Percentiles rank a stretch among this genome's conserved stretches.
Evolutionary conservation across 495 filamentous ascomycete species (phyloP).

Genomic region (Mytilinidion resinicola): DNA sequence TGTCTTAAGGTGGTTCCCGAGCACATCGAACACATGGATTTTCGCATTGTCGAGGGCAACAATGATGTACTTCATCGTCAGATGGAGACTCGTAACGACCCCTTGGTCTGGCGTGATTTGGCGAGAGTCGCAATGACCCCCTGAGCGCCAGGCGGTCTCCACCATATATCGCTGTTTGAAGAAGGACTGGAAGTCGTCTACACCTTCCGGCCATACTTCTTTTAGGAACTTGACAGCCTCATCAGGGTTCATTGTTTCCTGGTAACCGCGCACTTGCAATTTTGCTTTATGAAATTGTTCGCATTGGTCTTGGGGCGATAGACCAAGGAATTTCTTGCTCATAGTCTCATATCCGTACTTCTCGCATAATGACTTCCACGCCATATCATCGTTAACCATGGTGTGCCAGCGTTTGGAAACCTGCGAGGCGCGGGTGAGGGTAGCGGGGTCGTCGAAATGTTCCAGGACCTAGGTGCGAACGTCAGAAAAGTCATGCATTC

Average conservation of each 20-base stretch:
- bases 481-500: background rate
- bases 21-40: constrained; percentile 94
- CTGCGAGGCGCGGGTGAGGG: constrained; percentile 84
- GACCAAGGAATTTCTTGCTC: constrained; percentile 39
- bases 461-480: constrained; percentile 19
- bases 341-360: constrained; percentile 79
- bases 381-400: constrained; percentile 88
- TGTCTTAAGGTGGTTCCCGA: constrained; percentile 80
- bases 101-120: constrained; percentile 94
- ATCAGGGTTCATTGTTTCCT: constrained; percentile 29
- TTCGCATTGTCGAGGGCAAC: constrained; percentile 97
- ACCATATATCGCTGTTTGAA: constrained; percentile 98
- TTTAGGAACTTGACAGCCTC: constrained; percentile 7
- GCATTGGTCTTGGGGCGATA: constrained; percentile 35
- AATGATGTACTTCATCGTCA: constrained; percentile 93
- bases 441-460: constrained; percentile 77
- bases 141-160: constrained; percentile 91
- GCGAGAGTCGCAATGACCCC: constrained; percentile 66
- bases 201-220: constrained; percentile 37
- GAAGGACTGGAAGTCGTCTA: constrained; percentile 86
- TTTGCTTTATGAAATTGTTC: background rate
- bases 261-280: background rate
- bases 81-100: constrained; percentile 90
- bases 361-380: constrained; percentile 93
- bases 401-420: constrained; percentile 92